Evolutionary conservation across 2,329 filamentous ascomycete genomes (phyloP).

Genomic region (Seiridium cupressi): DNA sequence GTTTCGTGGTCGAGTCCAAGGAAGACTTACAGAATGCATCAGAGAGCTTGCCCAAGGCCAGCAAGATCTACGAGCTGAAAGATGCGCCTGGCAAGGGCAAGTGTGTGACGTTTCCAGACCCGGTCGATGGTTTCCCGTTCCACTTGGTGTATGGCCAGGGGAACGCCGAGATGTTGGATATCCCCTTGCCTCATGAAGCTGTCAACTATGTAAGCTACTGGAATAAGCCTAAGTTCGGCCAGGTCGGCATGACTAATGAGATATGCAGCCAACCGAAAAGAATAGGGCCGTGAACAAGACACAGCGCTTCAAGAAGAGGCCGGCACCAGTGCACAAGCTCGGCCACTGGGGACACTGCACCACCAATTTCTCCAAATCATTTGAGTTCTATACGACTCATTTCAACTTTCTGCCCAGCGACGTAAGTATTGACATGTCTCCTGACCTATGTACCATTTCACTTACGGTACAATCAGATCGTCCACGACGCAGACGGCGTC

Average conservation of each 20-base stretch:
- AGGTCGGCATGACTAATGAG: background rate
- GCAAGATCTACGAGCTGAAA: conserved; percentile 42
- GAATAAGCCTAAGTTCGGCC: no score
- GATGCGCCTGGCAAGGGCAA: conserved; percentile 54
- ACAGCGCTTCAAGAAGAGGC: conserved; percentile 50
- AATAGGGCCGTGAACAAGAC: conserved; percentile 47
- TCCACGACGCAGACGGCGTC: conserved; percentile 34
- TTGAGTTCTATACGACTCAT: conserved; percentile 46
- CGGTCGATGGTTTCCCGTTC: conserved; percentile 55
- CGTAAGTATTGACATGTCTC: conserved; percentile 22
- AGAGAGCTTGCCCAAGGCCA: conserved; percentile 43
- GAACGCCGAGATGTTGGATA: conserved; percentile 31
- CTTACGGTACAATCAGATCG: conserved; percentile 24
- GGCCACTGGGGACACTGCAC: conserved; percentile 55
- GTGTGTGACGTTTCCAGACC: conserved; percentile 49
- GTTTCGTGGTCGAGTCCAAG: conserved; percentile 55
- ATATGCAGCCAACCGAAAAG: conserved; percentile 39
- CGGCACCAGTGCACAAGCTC: conserved; percentile 49
- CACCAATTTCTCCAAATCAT: conserved; percentile 46
- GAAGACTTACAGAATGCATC: conserved; percentile 53
- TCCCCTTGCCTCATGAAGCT: conserved; percentile 38
- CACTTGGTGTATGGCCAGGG: conserved; percentile 57
- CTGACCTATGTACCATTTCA: no score
- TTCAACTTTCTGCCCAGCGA: conserved; percentile 54
- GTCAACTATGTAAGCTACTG: conserved; percentile 41